Evolutionary conservation across 2,329 filamentous ascomycete species (phyloP).

Genomic region (Exophiala aquamarina): DNA sequence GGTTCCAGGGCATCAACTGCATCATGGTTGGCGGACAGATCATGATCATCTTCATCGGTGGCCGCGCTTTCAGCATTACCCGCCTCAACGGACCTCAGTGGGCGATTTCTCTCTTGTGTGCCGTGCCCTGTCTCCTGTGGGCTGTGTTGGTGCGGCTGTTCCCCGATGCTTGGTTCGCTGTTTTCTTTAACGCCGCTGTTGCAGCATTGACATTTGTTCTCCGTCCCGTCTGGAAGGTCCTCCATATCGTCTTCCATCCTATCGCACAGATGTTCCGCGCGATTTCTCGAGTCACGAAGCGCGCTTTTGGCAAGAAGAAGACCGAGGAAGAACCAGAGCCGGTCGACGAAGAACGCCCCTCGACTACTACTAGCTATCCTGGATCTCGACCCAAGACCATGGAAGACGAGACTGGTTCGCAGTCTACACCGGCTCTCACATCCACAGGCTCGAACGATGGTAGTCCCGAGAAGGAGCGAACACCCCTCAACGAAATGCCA

Average conservation of each 20-base stretch:
- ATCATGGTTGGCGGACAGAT: constrained; percentile 89
- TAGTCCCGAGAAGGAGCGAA: neutral
- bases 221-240: constrained; percentile 36
- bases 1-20: constrained; percentile 81
- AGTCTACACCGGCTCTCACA: neutral
- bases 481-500: constrained; percentile 2
- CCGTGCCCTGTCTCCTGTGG: constrained; percentile 79
- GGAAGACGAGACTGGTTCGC: constrained; percentile 3
- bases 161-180: constrained; percentile 63
- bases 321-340: constrained; percentile 12
- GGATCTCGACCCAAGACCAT: constrained; percentile 2
- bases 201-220: constrained; percentile 55
- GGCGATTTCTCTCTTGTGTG: constrained; percentile 82
- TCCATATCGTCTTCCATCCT: constrained; percentile 32
- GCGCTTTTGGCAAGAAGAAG: constrained; percentile 20
- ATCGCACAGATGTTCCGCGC: constrained; percentile 30
- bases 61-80: constrained; percentile 73
- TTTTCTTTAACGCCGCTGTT: constrained; percentile 51
- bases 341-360: constrained; percentile 14
- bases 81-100: constrained; percentile 73
- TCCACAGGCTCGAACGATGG: neutral
- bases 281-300: constrained; percentile 24
- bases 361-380: neutral
- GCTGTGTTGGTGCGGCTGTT: constrained; percentile 79
- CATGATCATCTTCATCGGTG: constrained; percentile 86